Conservation (phyloP, 257 asterid genomes). For the Fraxinus quadrangulata region DNA sequence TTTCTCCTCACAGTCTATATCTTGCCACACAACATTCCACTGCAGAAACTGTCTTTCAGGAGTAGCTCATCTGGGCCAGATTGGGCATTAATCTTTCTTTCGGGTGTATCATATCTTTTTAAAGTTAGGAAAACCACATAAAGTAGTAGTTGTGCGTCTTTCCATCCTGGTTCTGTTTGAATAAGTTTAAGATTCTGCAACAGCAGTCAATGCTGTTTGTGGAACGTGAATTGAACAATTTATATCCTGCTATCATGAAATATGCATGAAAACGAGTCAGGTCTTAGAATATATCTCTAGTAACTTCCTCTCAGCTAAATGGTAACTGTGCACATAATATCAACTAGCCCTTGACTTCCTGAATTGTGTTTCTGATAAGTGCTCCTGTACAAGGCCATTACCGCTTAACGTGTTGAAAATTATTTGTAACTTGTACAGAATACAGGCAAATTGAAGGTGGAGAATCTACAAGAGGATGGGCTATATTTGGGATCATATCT, state of each 20-base stretch:
- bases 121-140: not conserved
- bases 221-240: not conserved
- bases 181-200: not conserved
- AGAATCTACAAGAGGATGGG: conserved; percentile 76
- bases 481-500: conserved; percentile 77
- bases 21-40: not conserved
- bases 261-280: not conserved
- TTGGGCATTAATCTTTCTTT: not conserved
- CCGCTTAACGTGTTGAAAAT: conserved; percentile 12
- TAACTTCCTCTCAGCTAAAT: not conserved
- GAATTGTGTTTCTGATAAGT: conserved; percentile 11
- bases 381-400: conserved; percentile 16
- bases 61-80: not conserved
- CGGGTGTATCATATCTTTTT: not conserved
- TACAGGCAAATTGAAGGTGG: conserved; percentile 55
- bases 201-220: not conserved
- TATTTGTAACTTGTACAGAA: conserved; percentile 40
- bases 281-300: not conserved
- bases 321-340: not conserved
- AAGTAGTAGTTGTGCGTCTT: not conserved
- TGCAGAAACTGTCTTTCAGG: not conserved
- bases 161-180: not conserved
- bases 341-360: conserved; percentile 13
- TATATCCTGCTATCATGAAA: not conserved
- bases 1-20: not conserved